Conservation (phyloP, 495 filamentous ascomycete species). For the Neurospora sublineolata region DNA sequence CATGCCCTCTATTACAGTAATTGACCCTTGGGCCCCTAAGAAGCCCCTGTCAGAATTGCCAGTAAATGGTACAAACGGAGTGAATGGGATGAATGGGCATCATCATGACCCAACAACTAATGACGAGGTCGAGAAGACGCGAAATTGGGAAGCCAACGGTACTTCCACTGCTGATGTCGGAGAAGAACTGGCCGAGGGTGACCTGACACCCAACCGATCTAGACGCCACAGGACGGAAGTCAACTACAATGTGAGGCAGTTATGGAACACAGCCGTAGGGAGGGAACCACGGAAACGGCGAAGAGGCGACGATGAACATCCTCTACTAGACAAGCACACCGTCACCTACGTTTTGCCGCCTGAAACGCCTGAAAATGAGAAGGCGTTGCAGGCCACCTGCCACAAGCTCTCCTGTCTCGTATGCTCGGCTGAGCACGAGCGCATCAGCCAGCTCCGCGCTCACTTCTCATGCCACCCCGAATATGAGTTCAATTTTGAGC, state of each 20-base stretch:
- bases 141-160: conserved; percentile 8
- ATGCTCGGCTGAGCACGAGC: conserved; percentile 31
- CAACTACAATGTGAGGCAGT: conserved; percentile 41
- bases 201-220: conserved; percentile 29
- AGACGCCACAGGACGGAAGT: conserved; percentile 29
- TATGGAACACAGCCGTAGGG: conserved; percentile 36
- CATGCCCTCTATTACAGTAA: conserved; percentile 17
- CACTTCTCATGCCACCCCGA: conserved; percentile 35
- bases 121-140: conserved; percentile 22
- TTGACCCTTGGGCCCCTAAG: conserved; percentile 17
- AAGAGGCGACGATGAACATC: conserved; percentile 20
- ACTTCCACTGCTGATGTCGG: neutral
- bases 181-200: neutral
- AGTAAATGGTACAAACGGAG: conserved; percentile 14
- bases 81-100: conserved; percentile 14
- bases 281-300: conserved; percentile 32
- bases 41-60: conserved; percentile 19
- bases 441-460: conserved; percentile 30
- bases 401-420: conserved; percentile 33
- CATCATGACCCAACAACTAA: neutral
- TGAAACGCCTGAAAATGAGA: conserved; percentile 7
- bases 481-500: conserved; percentile 34
- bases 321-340: conserved; percentile 19
- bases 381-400: conserved; percentile 20
- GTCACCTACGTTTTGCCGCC: conserved; percentile 35